A percentile compares a stretch with the other conserved stretches of the same genome.
Conservation (phyloP, 106 monocot genomes). For the Dendrobium huoshanense region DNA sequence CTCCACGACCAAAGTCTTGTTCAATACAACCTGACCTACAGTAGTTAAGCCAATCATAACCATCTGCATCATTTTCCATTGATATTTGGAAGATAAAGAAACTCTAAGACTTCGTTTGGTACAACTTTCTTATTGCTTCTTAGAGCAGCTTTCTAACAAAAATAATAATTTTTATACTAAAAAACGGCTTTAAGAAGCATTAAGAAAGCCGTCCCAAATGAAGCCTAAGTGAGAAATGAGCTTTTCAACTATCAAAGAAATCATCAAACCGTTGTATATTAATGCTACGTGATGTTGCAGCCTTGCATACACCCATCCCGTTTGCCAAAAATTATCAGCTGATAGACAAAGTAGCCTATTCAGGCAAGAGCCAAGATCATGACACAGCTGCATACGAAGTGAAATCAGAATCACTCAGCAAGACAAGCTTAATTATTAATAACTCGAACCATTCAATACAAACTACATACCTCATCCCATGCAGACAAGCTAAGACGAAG, state of each 20-base stretch:
- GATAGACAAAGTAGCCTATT: slow-evolving; percentile 33
- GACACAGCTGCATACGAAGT: slow-evolving; percentile 33
- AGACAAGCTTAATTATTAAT: neutral
- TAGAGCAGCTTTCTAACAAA: no score
- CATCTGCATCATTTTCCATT: neutral
- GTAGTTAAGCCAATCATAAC: neutral
- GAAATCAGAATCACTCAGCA: neutral
- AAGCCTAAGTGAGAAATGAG: neutral
- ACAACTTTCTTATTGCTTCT: no score
- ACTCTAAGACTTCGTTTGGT: neutral
- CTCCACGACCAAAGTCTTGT: slow-evolving; percentile 24
- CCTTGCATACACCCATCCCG: slow-evolving; percentile 64
- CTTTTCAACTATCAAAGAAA: neutral
- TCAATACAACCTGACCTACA: slow-evolving; percentile 58
- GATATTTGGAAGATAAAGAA: neutral
- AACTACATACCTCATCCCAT: slow-evolving; percentile 53
- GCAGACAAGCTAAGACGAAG: slow-evolving; percentile 43
- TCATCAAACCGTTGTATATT: slow-evolving; percentile 52
- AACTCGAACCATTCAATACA: neutral
- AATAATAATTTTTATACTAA: neutral
- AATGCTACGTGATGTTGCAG: slow-evolving; percentile 57
- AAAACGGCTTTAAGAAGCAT: no score
- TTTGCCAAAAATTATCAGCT: slow-evolving; percentile 54
- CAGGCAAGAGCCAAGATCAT: slow-evolving; percentile 38
- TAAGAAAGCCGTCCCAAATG: no score